Percentiles rank a stretch among this genome's conserved stretches.
These are phyloP conservation scores for Rhynchosporium agropyri DNA, from an alignment of 2,329 filamentous ascomycete species.

Conservation along the genomic window DNA sequence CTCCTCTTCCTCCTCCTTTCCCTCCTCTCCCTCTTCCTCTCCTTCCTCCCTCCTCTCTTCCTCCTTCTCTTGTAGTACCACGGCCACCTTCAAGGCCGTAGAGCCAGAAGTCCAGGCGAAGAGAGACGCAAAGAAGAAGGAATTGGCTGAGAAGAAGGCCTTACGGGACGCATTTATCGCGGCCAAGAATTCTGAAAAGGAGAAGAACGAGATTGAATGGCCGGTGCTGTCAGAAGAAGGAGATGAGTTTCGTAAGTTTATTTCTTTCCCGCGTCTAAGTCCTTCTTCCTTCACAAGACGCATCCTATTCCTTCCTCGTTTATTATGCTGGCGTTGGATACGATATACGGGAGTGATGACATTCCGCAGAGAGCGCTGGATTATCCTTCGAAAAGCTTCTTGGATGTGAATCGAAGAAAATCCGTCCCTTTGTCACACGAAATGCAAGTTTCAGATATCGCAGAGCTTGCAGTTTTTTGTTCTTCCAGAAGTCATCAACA, in stretches of 20 bases:
- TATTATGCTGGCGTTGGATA: neutral
- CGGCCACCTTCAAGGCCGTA: neutral
- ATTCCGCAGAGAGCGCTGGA: too few species aligned
- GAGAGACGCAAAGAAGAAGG: slow-evolving; percentile 5
- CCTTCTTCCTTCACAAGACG: too few species aligned
- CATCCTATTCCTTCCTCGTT: neutral
- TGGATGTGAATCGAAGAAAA: neutral
- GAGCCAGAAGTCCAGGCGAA: neutral
- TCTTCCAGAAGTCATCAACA: neutral
- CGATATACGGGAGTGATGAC: too few species aligned
- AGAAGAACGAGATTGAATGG: neutral
- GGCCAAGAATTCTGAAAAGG: neutral
- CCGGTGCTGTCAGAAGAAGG: neutral
- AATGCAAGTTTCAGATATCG: slow-evolving; percentile 2
- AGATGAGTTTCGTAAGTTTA: slow-evolving; percentile 2
- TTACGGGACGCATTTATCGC: neutral
- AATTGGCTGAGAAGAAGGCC: neutral
- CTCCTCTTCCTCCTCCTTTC: neutral
- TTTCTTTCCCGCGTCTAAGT: neutral
- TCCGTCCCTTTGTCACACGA: slow-evolving; percentile 7
- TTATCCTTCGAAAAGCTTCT: neutral
- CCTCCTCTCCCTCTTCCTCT: neutral
- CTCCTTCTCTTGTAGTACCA: neutral
- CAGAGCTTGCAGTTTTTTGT: neutral
- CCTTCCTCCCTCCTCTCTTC: neutral